A percentile compares a stretch with the other conserved stretches of the same genome.
phyloP scores from a whole-genome alignment of 176 grass and related monocot genomes.

The Rhipidocladum racemiflorum region DNA sequence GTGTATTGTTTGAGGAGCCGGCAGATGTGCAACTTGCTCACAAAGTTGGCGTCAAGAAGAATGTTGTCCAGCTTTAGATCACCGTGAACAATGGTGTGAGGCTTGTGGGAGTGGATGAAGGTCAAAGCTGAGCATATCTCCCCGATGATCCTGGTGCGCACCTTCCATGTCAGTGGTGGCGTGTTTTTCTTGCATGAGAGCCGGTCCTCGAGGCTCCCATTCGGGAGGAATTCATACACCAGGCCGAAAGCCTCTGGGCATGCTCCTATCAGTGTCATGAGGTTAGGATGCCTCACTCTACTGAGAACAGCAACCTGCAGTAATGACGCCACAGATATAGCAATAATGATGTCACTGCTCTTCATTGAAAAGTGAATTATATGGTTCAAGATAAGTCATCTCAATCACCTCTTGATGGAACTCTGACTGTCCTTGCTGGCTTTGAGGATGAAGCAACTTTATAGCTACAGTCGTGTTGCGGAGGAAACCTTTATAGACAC shows the following conservation, averaged over 20 bases:
- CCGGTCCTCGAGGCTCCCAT: constrained; percentile 67
- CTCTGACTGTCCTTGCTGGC: constrained; percentile 26
- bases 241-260: constrained; percentile 52
- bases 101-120: constrained; percentile 72
- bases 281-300: constrained; percentile 18
- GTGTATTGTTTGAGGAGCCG: constrained; percentile 35
- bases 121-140: constrained; percentile 78
- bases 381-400: too few species aligned
- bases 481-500: constrained; percentile 57
- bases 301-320: constrained; percentile 55
- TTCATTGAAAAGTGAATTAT: too few species aligned
- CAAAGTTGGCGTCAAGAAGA: constrained; percentile 65
- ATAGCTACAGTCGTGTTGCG: constrained; percentile 58
- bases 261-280: constrained; percentile 56
- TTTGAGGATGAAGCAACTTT: constrained; percentile 53
- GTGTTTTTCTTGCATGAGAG: constrained; percentile 35
- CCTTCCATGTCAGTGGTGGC: constrained; percentile 62
- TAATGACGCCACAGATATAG: too few species aligned
- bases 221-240: constrained; percentile 77
- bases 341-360: not conserved
- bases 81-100: constrained; percentile 57
- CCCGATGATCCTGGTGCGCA: constrained; percentile 50
- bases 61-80: constrained; percentile 70
- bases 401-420: constrained; percentile 69
- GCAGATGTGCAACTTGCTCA: constrained; percentile 61